Evolutionary conservation across 805 yeast species (phyloP).

Genomic region (Candida stauntonica): DNA sequence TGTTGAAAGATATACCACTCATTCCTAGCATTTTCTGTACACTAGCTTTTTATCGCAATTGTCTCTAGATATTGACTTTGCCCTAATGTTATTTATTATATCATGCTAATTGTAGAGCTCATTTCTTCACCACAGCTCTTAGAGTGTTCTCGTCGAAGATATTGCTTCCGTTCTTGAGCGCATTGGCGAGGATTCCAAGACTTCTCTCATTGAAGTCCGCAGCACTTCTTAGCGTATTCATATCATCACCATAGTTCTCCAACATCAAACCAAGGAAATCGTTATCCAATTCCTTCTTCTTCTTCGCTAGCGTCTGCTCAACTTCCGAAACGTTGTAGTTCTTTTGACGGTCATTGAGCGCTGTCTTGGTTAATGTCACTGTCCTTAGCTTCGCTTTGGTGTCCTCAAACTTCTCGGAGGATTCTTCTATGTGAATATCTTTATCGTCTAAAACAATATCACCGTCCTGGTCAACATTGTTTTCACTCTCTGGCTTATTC

Average conservation of each 20-base stretch:
- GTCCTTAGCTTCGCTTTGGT: constrained; percentile 18
- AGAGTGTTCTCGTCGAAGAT: constrained; percentile 22
- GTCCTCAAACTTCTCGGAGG: constrained; percentile 12
- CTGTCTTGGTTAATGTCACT: constrained; percentile 31
- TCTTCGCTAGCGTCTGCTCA: constrained; percentile 27
- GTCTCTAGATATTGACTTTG: too few relatives aligned
- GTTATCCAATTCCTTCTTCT: constrained; percentile 39
- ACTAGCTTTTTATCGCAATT: too few relatives aligned
- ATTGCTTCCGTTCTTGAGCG: constrained; percentile 21
- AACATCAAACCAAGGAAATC: constrained; percentile 54
- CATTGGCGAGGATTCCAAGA: constrained; percentile 29
- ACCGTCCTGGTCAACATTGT: constrained; percentile 17
- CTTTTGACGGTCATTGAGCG: constrained; percentile 27
- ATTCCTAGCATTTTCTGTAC: too few relatives aligned
- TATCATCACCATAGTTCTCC: constrained; percentile 46
- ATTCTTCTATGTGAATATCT: constrained; percentile 21
- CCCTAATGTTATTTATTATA: neutral
- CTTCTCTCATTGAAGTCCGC: constrained; percentile 62
- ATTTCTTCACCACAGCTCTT: constrained; percentile 19
- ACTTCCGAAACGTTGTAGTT: constrained; percentile 31
- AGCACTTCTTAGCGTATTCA: constrained; percentile 39
- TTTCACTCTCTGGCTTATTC: constrained; percentile 4
- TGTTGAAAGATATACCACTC: too few relatives aligned
- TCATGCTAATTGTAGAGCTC: too few relatives aligned
- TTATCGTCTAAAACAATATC: constrained; percentile 31